Conservation (phyloP, 2,329 filamentous ascomycete genomes). For the Colletotrichum theobromicola region DNA sequence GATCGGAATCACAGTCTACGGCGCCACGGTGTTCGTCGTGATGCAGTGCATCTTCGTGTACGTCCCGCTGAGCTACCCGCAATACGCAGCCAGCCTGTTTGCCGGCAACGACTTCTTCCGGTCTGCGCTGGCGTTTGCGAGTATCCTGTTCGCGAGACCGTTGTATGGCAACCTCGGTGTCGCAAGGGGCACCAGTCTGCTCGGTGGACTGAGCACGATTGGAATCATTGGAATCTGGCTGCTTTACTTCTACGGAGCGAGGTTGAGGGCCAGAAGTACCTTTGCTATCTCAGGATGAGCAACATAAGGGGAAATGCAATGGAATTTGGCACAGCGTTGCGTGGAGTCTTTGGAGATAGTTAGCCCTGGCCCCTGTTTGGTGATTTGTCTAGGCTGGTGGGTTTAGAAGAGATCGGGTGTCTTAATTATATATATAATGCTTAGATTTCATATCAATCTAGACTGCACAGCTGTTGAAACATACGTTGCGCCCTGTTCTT, state of each 20-base stretch:
- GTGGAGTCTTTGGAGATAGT: background rate
- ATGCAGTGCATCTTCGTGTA: slow-evolving; percentile 68
- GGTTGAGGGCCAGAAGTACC: slow-evolving; percentile 59
- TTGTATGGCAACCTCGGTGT: slow-evolving; percentile 66
- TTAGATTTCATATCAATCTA: background rate
- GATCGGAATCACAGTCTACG: slow-evolving; percentile 63
- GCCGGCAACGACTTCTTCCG: slow-evolving; percentile 66
- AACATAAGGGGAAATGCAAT: background rate
- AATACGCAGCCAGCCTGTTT: slow-evolving; percentile 64
- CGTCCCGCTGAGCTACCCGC: slow-evolving; percentile 59
- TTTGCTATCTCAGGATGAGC: slow-evolving; percentile 51
- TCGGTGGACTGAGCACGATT: slow-evolving; percentile 59
- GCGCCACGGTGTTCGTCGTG: slow-evolving; percentile 55
- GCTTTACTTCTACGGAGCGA: slow-evolving; percentile 62
- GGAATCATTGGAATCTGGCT: slow-evolving; percentile 64
- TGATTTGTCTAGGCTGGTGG: background rate
- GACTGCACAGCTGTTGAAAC: background rate
- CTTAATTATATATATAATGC: background rate
- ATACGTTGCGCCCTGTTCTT: background rate
- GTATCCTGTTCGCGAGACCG: slow-evolving; percentile 64
- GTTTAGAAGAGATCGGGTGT: background rate
- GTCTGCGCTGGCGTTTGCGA: slow-evolving; percentile 62
- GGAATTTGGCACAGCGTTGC: background rate
- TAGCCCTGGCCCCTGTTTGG: background rate
- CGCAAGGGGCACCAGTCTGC: slow-evolving; percentile 58